These are phyloP conservation scores for Golubevia sp. DNA, from an alignment of 1,284 basidiomycete species.

Conservation along the genomic window DNA sequence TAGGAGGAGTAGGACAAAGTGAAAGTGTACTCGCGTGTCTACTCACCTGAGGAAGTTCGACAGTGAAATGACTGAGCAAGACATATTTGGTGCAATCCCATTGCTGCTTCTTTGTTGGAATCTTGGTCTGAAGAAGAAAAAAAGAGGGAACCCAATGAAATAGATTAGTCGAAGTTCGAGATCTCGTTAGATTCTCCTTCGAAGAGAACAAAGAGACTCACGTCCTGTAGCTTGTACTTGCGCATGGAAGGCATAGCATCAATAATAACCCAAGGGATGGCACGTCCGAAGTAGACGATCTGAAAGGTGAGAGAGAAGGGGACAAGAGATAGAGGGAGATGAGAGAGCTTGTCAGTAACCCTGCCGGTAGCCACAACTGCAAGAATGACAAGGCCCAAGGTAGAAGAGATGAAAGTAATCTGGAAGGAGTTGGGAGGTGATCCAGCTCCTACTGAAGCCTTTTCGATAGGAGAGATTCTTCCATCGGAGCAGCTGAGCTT, in stretches of 20 bases:
- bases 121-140: conserved; percentile 66
- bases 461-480: no score
- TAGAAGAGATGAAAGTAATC: conserved; percentile 1
- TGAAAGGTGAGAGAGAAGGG: conserved; percentile 50
- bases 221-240: conserved; percentile 85
- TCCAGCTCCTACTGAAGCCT: no score
- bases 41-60: conserved; percentile 83
- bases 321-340: not conserved
- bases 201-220: conserved; percentile 7
- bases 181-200: not conserved
- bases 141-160: not conserved
- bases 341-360: not conserved
- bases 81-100: conserved; percentile 97
- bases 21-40: not conserved
- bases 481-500: no score
- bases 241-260: conserved; percentile 91
- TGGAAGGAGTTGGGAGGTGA: not conserved
- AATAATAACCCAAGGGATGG: conserved; percentile 93
- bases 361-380: not conserved
- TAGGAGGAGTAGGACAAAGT: not conserved
- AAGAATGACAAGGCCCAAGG: not conserved
- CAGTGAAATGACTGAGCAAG: conserved; percentile 91
- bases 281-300: conserved; percentile 95
- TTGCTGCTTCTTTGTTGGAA: conserved; percentile 80
- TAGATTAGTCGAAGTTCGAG: not conserved